Evolutionary conservation across 1,284 basidiomycete genomes (phyloP), one percentile per base, ranked within the genome.

Genomic region (Grifola frondosa): DNA sequence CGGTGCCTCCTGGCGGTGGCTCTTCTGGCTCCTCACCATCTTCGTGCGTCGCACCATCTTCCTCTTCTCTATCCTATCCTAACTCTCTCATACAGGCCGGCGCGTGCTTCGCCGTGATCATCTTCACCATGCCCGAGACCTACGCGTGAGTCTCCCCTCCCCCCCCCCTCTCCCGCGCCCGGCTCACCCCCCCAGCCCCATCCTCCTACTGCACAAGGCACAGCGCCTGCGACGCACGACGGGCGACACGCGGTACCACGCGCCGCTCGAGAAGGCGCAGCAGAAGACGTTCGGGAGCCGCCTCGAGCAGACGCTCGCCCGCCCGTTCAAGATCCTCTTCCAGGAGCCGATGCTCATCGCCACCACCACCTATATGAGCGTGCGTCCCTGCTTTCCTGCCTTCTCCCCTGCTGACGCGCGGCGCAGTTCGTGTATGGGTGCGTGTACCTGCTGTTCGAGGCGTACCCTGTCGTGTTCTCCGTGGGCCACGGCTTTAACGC

Each of bases 51-150:
- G 9, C n/a, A 3, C 31, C 17, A 7, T n/a, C 34, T 21, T 37
- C 10, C 16, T n/a, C n/a, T 8, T 34, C 5, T 19, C 5, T 2
- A 4, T 19, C 12, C 30, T 3, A 22, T 35, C 26, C 20, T 19
- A n/a, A 40, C 28, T 6, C 17, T 2, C 32, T 17, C 7, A 13
- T 15, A 5, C 13, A 43, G 41, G 11, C 75, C 43, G 62, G 74
- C 5, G 40, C 62, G 6, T 78, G 73, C 49, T 63, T 61, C 42
- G 11, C 78, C 4, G 39, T 77, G 26, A 75, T 87, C 46, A 37
- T 86, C 22, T 71, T 91, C 41, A 78, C 80, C 4, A 63, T 92
- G 0, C 84, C 85, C 2, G 91, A 94, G 66, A 91, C 90, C 2
- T 82, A 75, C 48, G 58, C 58, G 70, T 77, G 53, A 52, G 73